Percentiles rank a stretch among this genome's conserved stretches.
phyloP scores from a whole-genome alignment of 805 yeast genomes.

The Kluyveromyces nonfermentans region DNA sequence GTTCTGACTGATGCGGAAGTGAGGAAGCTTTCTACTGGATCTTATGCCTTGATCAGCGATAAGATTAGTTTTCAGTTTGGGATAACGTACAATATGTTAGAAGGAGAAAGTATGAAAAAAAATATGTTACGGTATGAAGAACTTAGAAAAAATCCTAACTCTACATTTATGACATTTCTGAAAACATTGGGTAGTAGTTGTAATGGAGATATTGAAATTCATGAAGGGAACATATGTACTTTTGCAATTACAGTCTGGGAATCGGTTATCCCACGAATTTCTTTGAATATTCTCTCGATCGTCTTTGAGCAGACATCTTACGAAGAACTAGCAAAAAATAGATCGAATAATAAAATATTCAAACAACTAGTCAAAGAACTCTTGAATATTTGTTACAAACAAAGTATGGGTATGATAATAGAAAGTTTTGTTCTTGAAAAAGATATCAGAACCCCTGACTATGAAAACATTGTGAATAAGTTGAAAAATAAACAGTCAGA shows the following conservation, averaged over 20 bases:
- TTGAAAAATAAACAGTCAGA: constrained; percentile 18
- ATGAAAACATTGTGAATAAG: constrained; percentile 12
- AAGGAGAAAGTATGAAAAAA: not conserved
- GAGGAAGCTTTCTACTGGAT: constrained; percentile 25
- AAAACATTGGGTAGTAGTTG: not conserved
- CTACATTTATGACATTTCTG: constrained; percentile 1
- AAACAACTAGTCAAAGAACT: constrained; percentile 23
- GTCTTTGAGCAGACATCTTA: constrained; percentile 27
- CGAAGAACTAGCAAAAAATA: constrained; percentile 15
- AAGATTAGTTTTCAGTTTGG: constrained; percentile 21
- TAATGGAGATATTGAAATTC: constrained; percentile 9
- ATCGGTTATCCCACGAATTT: constrained; percentile 22
- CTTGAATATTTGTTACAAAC: constrained; percentile 17
- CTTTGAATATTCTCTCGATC: constrained; percentile 25
- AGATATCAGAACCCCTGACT: constrained; percentile 5
- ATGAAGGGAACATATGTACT: constrained; percentile 5
- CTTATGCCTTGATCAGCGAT: constrained; percentile 25
- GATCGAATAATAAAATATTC: constrained; percentile 19
- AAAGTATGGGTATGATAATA: constrained; percentile 14
- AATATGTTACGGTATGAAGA: not conserved
- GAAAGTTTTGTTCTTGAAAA: constrained; percentile 5
- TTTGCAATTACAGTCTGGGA: constrained; percentile 26
- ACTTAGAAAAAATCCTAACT: not conserved
- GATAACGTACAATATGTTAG: constrained; percentile 9
- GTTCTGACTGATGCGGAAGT: constrained; percentile 24